These are phyloP conservation scores for Chaetomium cochliodes DNA, from an alignment of 495 filamentous ascomycete species.

Conservation along the genomic window DNA sequence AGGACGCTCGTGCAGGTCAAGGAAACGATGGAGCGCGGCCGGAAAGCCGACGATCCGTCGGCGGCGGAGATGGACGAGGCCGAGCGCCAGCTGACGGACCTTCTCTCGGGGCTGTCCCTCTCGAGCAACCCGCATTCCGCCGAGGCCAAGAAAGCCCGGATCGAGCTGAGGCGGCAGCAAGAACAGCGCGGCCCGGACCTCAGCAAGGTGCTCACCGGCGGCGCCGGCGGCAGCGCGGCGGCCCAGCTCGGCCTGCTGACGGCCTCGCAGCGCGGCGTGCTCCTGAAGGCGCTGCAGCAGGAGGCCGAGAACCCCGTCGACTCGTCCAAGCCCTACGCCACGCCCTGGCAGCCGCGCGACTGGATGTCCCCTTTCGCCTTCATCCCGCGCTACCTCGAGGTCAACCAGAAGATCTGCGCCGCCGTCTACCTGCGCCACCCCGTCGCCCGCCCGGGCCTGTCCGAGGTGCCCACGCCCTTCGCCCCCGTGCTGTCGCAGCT, in stretches of 20 bases:
- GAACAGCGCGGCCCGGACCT: conserved; percentile 53
- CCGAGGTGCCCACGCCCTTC: conserved; percentile 91
- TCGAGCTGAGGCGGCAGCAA: conserved; percentile 27
- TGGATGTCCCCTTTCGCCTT: conserved; percentile 93
- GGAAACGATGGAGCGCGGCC: conserved; percentile 25
- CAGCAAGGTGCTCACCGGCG: not conserved
- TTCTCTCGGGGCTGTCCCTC: conserved; percentile 28
- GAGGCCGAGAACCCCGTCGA: conserved; percentile 70
- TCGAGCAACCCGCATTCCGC: not conserved
- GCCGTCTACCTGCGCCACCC: conserved; percentile 95
- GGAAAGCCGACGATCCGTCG: conserved; percentile 19
- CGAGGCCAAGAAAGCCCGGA: conserved; percentile 6
- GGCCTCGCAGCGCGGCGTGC: conserved; percentile 12
- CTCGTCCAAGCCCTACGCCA: conserved; percentile 75
- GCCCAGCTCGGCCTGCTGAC: conserved; percentile 13
- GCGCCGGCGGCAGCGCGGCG: not conserved
- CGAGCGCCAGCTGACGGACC: conserved; percentile 32
- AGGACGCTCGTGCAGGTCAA: conserved; percentile 35
- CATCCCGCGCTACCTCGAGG: conserved; percentile 92
- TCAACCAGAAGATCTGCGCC: conserved; percentile 92
- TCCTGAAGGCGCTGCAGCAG: conserved; percentile 34
- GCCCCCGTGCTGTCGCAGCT: conserved; percentile 59
- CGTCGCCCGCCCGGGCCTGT: conserved; percentile 80
- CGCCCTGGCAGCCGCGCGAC: conserved; percentile 84
- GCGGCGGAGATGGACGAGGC: not conserved